A percentile compares a stretch with the other conserved stretches of the same genome.
These are phyloP conservation scores for Phytophthora citrophthora DNA, from an alignment of 352 stramenopile genomes.

Conservation along the genomic window DNA sequence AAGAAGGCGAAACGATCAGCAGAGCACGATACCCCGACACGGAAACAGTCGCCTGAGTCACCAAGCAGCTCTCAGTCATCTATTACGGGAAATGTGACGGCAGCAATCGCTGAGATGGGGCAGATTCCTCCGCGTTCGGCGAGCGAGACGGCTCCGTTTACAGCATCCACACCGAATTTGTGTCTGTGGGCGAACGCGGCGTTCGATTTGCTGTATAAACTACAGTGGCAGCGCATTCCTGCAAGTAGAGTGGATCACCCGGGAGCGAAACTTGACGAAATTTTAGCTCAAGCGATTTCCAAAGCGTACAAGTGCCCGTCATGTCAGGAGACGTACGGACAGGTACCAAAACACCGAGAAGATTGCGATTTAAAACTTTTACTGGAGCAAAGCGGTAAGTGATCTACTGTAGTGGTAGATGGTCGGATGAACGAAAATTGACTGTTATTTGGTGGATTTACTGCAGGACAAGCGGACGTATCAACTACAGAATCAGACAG, in stretches of 20 bases:
- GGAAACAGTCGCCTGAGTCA: conserved; percentile 7
- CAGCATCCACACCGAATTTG: conserved; percentile 44
- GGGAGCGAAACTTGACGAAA: conserved; percentile 39
- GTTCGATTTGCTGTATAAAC: conserved; percentile 70
- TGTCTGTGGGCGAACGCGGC: conserved; percentile 80
- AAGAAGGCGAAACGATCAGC: conserved; percentile 56
- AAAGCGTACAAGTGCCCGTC: conserved; percentile 55
- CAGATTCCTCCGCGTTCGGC: conserved; percentile 26
- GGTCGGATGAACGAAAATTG: too few species aligned
- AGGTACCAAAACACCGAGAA: conserved; percentile 43
- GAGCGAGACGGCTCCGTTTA: conserved; percentile 43
- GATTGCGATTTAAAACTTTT: conserved; percentile 72
- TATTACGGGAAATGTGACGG: conserved; percentile 15
- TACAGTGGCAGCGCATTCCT: conserved; percentile 63
- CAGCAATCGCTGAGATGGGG: conserved; percentile 41
- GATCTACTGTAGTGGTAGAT: too few species aligned
- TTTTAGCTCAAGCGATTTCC: conserved; percentile 36
- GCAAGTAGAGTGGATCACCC: conserved; percentile 8
- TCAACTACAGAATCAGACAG: neutral
- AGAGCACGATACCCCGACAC: conserved; percentile 4
- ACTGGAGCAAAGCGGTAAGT: conserved; percentile 58
- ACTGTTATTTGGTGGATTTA: neutral
- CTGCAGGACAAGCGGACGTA: conserved; percentile 19
- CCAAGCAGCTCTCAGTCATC: conserved; percentile 26
- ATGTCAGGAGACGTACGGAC: conserved; percentile 55